Evolutionary conservation across 1,284 basidiomycete genomes (phyloP).

Genomic region (Tranzscheliella williamsii): DNA sequence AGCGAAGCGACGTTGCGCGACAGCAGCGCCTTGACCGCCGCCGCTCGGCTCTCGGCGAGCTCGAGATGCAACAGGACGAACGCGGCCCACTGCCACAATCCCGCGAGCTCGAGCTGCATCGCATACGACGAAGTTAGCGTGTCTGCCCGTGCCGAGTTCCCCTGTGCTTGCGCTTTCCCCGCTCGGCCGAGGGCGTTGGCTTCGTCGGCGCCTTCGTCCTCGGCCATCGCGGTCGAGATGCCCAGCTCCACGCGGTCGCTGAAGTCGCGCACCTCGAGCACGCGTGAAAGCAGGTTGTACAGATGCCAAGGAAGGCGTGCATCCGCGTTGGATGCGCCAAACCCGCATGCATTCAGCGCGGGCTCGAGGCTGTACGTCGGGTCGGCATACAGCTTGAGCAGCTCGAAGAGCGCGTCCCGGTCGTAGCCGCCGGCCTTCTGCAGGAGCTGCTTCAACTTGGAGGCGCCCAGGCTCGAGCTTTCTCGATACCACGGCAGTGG

Average conservation of each 20-base stretch:
- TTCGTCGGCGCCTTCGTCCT: constrained; percentile 53
- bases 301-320: constrained; percentile 89
- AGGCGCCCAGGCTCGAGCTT: constrained; percentile 40
- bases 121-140: constrained; percentile 81
- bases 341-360: constrained; percentile 71
- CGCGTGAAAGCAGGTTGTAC: constrained; percentile 82
- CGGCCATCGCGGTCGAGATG: constrained; percentile 8
- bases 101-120: constrained; percentile 78
- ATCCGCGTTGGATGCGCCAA: constrained; percentile 76
- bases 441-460: constrained; percentile 37
- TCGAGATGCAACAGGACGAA: constrained; percentile 91
- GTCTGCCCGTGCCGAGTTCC: constrained; percentile 72
- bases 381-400: constrained; percentile 76
- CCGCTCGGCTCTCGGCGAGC: constrained; percentile 69
- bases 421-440: constrained; percentile 37
- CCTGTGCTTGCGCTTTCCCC: constrained; percentile 12
- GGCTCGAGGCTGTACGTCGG: constrained; percentile 64
- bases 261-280: constrained; percentile 81
- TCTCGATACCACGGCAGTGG: constrained; percentile 59
- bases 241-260: constrained; percentile 69
- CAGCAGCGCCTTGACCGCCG: constrained; percentile 79
- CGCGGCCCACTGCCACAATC: constrained; percentile 79
- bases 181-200: constrained; percentile 67
- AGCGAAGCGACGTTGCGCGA: constrained; percentile 73
- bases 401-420: constrained; percentile 76